Base-by-base conservation (phyloP, 139 green algal species). In the Chlamydomonas applanata region DNA sequence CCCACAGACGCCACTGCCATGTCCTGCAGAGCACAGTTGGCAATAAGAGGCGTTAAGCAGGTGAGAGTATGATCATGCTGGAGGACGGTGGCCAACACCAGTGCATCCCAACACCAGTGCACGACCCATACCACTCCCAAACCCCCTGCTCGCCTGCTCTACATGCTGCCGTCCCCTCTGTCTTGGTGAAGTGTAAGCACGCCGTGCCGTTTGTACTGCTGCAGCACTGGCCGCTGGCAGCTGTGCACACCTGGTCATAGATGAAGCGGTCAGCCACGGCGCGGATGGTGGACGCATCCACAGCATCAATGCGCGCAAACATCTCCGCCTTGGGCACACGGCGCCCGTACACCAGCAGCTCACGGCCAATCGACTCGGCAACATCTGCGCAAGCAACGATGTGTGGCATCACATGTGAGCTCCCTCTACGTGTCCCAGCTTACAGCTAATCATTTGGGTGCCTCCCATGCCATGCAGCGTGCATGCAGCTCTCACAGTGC, bases 221-320 rank as follows among this genome's bases (percentile, higher is more conserved):
- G n/a, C n/a, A n/a, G n/a, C n/a, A n/a, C n/a, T n/a, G n/a, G n/a
- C n/a, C n/a, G n/a, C n/a, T n/a, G n/a, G n/a, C n/a, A n/a, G 11
- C 40, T 49, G 11, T 11, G 40, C 40, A 5, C 36, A 80, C 85
- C 79, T 93, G 87, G 82, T 98, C 94, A 73, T 94, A 91, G 67
- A 98, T 93, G 86, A 97, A 97, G 44, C 91, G 87, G 63, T 96
- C 82, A 19, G 92, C 95, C 46, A 96, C 93, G 62, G 74, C 83
- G 76, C 94, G 93, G 27, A 99, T 82, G 14, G 89, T 90, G 49
- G 91, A 86, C 9, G 86, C 86, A 71, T 94, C 88, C 32, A 99
- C 96, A 32, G 94, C 91, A 71, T 99, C 95, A 74, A 99, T 99
- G 76, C 92, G 88, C 3, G 93, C 91, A 86, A 99, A 98, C 74